Evolutionary conservation across 495 filamentous ascomycete species (phyloP).

Genomic region (Hypoxylon fragiforme): DNA sequence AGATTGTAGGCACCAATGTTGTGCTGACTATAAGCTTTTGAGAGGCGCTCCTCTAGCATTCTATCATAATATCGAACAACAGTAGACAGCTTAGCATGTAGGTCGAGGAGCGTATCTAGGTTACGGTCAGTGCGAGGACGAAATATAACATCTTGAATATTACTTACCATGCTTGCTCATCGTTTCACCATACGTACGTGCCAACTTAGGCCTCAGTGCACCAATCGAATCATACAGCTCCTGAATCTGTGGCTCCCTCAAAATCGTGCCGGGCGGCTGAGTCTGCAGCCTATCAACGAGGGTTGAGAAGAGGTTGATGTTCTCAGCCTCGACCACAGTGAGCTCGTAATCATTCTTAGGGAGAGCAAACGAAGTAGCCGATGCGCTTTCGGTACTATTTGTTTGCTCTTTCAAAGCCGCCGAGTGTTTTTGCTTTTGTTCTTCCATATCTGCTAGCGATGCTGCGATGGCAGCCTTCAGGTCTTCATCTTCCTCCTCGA

Average conservation of each 20-base stretch:
- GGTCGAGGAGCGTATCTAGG: slow-evolving; percentile 79
- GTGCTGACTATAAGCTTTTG: slow-evolving; percentile 88
- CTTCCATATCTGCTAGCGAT: slow-evolving; percentile 96
- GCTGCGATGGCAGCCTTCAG: slow-evolving; percentile 95
- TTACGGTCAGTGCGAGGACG: slow-evolving; percentile 45
- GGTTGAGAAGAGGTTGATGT: slow-evolving; percentile 94
- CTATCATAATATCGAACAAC: slow-evolving; percentile 98
- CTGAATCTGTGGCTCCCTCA: slow-evolving; percentile 95
- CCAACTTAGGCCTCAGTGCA: slow-evolving; percentile 85
- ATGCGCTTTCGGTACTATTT: slow-evolving; percentile 42
- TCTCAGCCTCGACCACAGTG: slow-evolving; percentile 90
- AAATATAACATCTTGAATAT: not conserved
- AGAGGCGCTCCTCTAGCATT: slow-evolving; percentile 94
- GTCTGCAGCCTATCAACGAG: slow-evolving; percentile 93
- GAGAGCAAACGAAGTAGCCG: slow-evolving; percentile 50
- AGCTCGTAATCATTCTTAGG: slow-evolving; percentile 94
- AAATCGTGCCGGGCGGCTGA: slow-evolving; percentile 91
- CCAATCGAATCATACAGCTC: slow-evolving; percentile 98
- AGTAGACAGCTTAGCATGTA: slow-evolving; percentile 93
- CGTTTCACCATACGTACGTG: slow-evolving; percentile 95
- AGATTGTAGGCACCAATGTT: slow-evolving; percentile 58
- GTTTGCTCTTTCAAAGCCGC: slow-evolving; percentile 76
- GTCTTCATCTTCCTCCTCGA: slow-evolving; percentile 88
- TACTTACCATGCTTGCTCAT: slow-evolving; percentile 97
- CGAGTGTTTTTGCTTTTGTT: slow-evolving; percentile 90